Percentiles rank a stretch among this genome's conserved stretches.
These are phyloP conservation scores for Penicillium sp. DNA, from an alignment of 2,329 filamentous ascomycete genomes.

Conservation along the genomic window DNA sequence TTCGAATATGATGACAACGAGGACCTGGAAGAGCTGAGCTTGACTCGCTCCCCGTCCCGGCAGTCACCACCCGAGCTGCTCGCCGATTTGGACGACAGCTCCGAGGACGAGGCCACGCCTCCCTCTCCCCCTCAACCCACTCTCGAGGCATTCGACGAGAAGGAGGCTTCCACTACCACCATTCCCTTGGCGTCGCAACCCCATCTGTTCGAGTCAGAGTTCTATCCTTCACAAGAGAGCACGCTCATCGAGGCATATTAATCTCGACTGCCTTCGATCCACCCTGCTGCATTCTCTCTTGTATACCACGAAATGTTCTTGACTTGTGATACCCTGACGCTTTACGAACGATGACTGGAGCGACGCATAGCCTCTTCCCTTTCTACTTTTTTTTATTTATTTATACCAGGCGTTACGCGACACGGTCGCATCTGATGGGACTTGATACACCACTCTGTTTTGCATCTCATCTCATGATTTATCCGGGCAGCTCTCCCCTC, in stretches of 20 bases:
- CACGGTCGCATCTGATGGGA: constrained; percentile 6
- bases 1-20: constrained; percentile 58
- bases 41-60: constrained; percentile 69
- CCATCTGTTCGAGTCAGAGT: constrained; percentile 49
- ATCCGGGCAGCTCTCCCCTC: constrained; percentile 20
- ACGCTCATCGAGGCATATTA: constrained; percentile 52
- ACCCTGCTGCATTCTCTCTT: constrained; percentile 15
- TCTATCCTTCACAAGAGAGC: constrained; percentile 47
- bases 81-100: constrained; percentile 62
- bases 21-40: constrained; percentile 59
- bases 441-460: constrained; percentile 2
- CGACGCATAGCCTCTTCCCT: constrained; percentile 8
- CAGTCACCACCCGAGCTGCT: constrained; percentile 68
- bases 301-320: constrained; percentile 16
- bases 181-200: constrained; percentile 37
- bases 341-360: constrained; percentile 17
- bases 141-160: constrained; percentile 60
- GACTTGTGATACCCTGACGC: constrained; percentile 25
- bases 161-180: constrained; percentile 50
- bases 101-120: constrained; percentile 71
- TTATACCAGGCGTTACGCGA: constrained; percentile 21
- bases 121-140: constrained; percentile 62
- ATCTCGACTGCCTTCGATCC: constrained; percentile 8
- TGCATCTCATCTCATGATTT: constrained; percentile 9
- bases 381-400: constrained; percentile 6